phyloP scores from a whole-genome alignment of 2,329 filamentous ascomycete species.

The Didymella exigua region DNA sequence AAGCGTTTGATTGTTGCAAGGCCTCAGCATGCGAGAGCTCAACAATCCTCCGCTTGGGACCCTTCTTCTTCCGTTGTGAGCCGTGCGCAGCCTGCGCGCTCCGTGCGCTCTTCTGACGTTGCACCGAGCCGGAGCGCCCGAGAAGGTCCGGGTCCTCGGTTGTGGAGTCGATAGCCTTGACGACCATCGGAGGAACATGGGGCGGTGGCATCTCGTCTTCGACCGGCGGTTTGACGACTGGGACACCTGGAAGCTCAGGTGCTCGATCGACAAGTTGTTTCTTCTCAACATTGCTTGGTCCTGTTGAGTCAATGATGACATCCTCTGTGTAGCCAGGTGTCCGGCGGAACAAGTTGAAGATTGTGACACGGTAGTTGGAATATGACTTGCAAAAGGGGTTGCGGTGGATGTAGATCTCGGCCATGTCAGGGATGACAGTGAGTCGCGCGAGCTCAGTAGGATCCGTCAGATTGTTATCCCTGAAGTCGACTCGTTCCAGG shows the following conservation, averaged over 20 bases:
- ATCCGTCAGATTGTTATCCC: constrained; percentile 90
- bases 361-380: constrained; percentile 80
- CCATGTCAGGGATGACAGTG: constrained; percentile 87
- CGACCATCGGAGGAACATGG: constrained; percentile 62
- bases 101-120: constrained; percentile 45
- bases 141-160: constrained; percentile 24
- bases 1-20: constrained; percentile 36
- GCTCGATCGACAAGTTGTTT: constrained; percentile 82
- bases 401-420: constrained; percentile 88
- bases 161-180: constrained; percentile 33
- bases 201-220: constrained; percentile 65
- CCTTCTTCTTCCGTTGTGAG: constrained; percentile 64
- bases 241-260: constrained; percentile 75
- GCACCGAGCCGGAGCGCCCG: constrained; percentile 36
- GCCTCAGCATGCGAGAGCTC: constrained; percentile 59
- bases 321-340: constrained; percentile 91
- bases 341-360: constrained; percentile 94
- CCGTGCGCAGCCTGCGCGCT: constrained; percentile 41
- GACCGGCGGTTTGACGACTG: constrained; percentile 73
- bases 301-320: constrained; percentile 82
- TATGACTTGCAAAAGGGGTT: constrained; percentile 93
- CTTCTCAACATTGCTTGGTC: constrained; percentile 83
- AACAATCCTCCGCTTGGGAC: constrained; percentile 62
- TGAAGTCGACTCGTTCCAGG: constrained; percentile 84
- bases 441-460: constrained; percentile 87